A percentile compares a stretch with the other conserved stretches of the same genome.
phyloP scores from a whole-genome alignment of 192 early-diverging fungal species.

The Coemansia sp. region DNA sequence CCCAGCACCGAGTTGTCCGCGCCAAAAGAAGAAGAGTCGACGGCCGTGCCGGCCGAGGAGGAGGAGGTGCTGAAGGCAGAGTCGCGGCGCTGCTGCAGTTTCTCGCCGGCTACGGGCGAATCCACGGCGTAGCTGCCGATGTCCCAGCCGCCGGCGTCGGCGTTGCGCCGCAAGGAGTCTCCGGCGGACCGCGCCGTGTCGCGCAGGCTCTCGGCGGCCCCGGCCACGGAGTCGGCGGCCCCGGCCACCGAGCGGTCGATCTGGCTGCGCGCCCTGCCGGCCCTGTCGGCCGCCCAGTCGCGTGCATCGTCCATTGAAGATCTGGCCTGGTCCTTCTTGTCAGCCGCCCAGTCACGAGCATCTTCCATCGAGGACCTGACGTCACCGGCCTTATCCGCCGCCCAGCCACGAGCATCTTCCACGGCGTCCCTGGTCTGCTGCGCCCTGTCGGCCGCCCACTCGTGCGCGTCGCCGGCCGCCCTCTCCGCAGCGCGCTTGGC shows the following conservation, averaged over 20 bases:
- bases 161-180: not conserved
- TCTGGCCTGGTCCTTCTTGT: constrained; percentile 14
- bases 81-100: constrained; percentile 20
- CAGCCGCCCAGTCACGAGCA: constrained; percentile 22
- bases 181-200: not conserved
- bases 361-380: too few species aligned
- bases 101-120: too few species aligned
- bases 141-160: not conserved
- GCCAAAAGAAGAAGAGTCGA: too few species aligned
- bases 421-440: too few species aligned
- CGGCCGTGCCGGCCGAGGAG: too few species aligned
- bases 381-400: too few species aligned
- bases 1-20: constrained; percentile 28
- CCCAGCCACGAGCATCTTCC: too few species aligned
- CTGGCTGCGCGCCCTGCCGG: not conserved
- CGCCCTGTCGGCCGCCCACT: constrained; percentile 15
- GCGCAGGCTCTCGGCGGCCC: constrained; percentile 9
- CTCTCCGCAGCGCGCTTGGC: constrained; percentile 2
- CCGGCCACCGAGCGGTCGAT: too few species aligned
- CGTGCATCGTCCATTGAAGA: constrained; percentile 6
- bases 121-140: not conserved
- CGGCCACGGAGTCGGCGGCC: constrained; percentile 9
- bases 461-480: not conserved
- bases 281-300: not conserved
- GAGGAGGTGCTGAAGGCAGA: constrained; percentile 14